Evolutionary conservation across 1,139 yeast genomes (phyloP).

Genomic region (Debaryomyces singareniensis): DNA sequence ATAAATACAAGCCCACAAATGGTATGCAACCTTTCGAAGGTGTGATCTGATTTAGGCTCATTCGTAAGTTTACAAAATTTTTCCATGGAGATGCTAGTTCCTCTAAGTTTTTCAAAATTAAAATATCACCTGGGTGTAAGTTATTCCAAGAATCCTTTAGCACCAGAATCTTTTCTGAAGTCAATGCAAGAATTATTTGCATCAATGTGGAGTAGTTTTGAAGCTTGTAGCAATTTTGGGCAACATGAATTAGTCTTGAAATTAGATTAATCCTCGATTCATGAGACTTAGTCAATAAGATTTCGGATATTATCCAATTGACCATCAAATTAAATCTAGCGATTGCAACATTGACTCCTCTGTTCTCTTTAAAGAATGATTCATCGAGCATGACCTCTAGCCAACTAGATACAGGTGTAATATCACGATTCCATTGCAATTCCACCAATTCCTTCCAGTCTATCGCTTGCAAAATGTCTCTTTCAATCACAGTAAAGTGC

Average conservation of each 20-base stretch:
- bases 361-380: conserved; percentile 39
- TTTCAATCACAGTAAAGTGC: conserved; percentile 81
- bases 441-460: conserved; percentile 92
- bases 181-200: conserved; percentile 80
- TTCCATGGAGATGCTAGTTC: conserved; percentile 57
- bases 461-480: conserved; percentile 74
- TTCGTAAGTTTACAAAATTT: conserved; percentile 61
- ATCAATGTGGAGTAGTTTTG: conserved; percentile 85
- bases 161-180: conserved; percentile 59
- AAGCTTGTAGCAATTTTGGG: conserved; percentile 60
- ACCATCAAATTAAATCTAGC: conserved; percentile 84
- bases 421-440: conserved; percentile 62
- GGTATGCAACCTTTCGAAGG: conserved; percentile 84
- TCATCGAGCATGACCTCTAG: conserved; percentile 64
- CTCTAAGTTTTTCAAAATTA: conserved; percentile 61
- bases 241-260: conserved; percentile 79
- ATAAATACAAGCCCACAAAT: conserved; percentile 76
- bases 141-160: conserved; percentile 71
- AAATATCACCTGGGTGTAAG: conserved; percentile 49
- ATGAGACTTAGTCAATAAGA: conserved; percentile 58
- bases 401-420: conserved; percentile 82
- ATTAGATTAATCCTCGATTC: conserved; percentile 61
- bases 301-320: conserved; percentile 89
- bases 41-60: conserved; percentile 52
- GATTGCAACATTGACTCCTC: conserved; percentile 80